Base-by-base conservation (phyloP, 2,329 filamentous ascomycete species). In the Rutstroemia sp. region DNA sequence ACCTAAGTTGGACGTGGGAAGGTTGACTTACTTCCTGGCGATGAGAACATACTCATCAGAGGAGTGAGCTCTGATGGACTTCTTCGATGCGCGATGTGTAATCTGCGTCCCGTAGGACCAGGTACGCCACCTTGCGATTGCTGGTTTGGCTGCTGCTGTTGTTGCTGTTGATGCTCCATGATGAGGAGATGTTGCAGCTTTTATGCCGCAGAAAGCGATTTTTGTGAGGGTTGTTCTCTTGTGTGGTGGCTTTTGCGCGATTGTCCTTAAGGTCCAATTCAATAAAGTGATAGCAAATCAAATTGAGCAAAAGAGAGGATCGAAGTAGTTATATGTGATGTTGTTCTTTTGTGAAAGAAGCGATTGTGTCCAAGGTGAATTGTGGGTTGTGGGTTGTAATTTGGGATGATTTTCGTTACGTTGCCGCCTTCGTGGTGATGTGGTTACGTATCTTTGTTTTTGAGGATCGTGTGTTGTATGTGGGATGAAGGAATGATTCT, bases 61-160 rank as follows among this genome's bases (percentile, higher is more conserved):
- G 92, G 94, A 58, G 92, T 97, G 74, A 97, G 80, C 80, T 97
- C 94, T 65, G 94, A 97, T 63, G 92, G 94, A 76, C 91, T 96
- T 75, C 92, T 87, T 71, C 92, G 88, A 78, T 97, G 92, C 69
- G 92, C 92, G 75, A 97, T 96, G 78, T 97, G 92, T 72, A 97
- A 83, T 72, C 92, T 87, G 71, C 92, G 91, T 70, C 91, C 91
- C 71, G 86, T 76, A 68, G 89, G 89, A 66, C 90, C 91, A 71
- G 78, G 78, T 59, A 84, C 80, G 68, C 81, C 81, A 69, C 78
- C 78, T 67, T 76, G 71, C 60, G 73, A 68, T 63, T 73, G 72
- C 67, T 81, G 80, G 73, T 85, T 79, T 19, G 46, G 17, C 50
- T 45, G 53, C 19, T 19, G 17, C 44, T 38, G 53, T 14, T 19